Base-by-base conservation (phyloP, 2,329 filamentous ascomycete species). In the Fragosphaeria purpurea region DNA sequence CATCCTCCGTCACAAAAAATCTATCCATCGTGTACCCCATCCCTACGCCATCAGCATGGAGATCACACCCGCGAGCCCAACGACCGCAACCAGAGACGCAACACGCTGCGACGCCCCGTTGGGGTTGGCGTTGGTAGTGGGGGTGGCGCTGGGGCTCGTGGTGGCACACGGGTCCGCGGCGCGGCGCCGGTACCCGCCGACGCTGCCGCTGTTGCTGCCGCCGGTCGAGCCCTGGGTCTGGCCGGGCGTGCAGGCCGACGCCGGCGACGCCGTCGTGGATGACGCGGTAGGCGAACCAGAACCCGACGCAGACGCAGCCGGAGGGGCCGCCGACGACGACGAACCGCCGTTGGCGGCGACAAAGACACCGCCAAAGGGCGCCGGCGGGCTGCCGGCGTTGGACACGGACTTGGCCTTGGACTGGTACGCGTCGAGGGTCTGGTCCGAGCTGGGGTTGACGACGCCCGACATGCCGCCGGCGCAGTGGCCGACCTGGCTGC, bases 381-480 rank as follows among this genome's bases (percentile, higher is more conserved):
- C 12, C 39, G 47, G 11, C 5, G 47, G 47, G 33, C 41, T 44
- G 34, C 31, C 47, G 41, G 47, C 40, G 13, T 6, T 38, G 12
- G 41, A 13, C 8, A 48, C 47, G 22, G 41, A 37, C 32, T 38
- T 44, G 33, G 47, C 47, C 10, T 30, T 38, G 13, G n/a, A 32
- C 13, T 37, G 11, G 41, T 48, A 48, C 32, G 41, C 10, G 31
- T 40, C 47, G 8, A 60, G 50, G 4, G 53, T 54, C 34, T 47
- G 45, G 40, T 13, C 33, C 33, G 51, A 50, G 7, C 44, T 43
- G 4, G 68, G 62, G 56, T 73, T 73, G 56, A 73, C 65, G 46
- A 70, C 67, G 39, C 69, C 70, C 43, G 68, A 65, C 70, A 73
- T 73, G 51, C 70, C 69, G 31, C 46, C 55, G 50, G 68, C 65